These are phyloP conservation scores for Lachnellula subtilissima DNA, from an alignment of 2,329 filamentous ascomycete species.

Conservation along the genomic window DNA sequence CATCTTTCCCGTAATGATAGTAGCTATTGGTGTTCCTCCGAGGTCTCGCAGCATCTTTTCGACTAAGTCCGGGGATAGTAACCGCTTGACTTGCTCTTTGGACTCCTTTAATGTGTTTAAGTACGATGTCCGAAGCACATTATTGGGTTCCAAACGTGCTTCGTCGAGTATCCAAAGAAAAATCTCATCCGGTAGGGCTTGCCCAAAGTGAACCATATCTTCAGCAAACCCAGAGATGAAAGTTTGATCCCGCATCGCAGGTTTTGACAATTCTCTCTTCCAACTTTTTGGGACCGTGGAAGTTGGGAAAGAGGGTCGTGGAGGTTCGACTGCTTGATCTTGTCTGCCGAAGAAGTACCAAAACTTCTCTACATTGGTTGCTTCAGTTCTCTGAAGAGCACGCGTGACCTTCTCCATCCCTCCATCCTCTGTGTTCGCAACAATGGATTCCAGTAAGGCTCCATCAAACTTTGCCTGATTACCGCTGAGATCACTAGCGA, in stretches of 20 bases:
- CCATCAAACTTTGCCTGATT: constrained; percentile 25
- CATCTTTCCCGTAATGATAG: constrained; percentile 24
- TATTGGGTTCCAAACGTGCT: constrained; percentile 50
- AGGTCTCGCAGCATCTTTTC: constrained; percentile 53
- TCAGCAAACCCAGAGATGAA: constrained; percentile 60
- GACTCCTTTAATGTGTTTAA: constrained; percentile 46
- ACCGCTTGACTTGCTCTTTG: constrained; percentile 38
- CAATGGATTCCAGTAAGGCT: constrained; percentile 37
- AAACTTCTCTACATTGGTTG: constrained; percentile 44
- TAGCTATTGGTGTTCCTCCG: constrained; percentile 49
- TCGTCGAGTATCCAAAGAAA: constrained; percentile 62
- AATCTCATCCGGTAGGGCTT: constrained; percentile 55
- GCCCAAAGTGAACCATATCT: constrained; percentile 43
- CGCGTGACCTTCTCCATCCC: constrained; percentile 43
- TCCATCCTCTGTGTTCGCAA: constrained; percentile 40
- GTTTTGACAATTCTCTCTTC: constrained; percentile 37
- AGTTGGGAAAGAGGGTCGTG: constrained; percentile 26
- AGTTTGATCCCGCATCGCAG: constrained; percentile 49
- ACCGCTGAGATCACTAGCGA: not conserved
- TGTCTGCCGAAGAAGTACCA: constrained; percentile 53
- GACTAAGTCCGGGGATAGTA: constrained; percentile 43
- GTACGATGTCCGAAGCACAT: constrained; percentile 57
- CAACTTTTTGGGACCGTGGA: constrained; percentile 16
- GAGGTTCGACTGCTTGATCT: not conserved
- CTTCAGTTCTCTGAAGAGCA: constrained; percentile 58